A percentile compares a stretch with the other conserved stretches of the same genome.
Conservation (phyloP, 495 filamentous ascomycete species). For the Physcia stellaris region DNA sequence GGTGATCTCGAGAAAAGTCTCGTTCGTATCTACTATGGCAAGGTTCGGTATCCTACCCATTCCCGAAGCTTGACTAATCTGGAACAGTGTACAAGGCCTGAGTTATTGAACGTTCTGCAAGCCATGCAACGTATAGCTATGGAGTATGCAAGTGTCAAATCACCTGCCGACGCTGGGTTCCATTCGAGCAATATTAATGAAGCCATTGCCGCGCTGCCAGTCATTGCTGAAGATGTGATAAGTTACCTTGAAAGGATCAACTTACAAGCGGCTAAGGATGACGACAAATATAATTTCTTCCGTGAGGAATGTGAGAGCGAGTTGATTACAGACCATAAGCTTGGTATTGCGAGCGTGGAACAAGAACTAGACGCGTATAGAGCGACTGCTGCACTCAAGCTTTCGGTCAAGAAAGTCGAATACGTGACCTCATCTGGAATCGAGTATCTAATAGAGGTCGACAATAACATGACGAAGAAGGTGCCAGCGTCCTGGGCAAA, state of each 20-base stretch:
- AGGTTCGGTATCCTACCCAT: slow-evolving; percentile 28
- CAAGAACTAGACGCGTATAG: slow-evolving; percentile 71
- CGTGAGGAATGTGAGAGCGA: slow-evolving; percentile 74
- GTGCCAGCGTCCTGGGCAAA: slow-evolving; percentile 92
- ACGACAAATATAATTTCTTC: slow-evolving; percentile 94
- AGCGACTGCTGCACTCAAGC: slow-evolving; percentile 49
- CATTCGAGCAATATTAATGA: slow-evolving; percentile 53
- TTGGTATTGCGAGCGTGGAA: slow-evolving; percentile 86
- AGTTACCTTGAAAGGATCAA: slow-evolving; percentile 77
- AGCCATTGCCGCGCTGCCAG: slow-evolving; percentile 63
- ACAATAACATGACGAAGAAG: slow-evolving; percentile 63
- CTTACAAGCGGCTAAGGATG: slow-evolving; percentile 61
- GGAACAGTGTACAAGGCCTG: slow-evolving; percentile 71
- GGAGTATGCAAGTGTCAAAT: slow-evolving; percentile 54
- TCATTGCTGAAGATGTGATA: slow-evolving; percentile 54
- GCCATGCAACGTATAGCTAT: slow-evolving; percentile 67
- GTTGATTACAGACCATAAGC: slow-evolving; percentile 69
- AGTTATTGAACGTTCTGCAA: slow-evolving; percentile 75
- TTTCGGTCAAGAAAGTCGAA: slow-evolving; percentile 53
- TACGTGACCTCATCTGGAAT: slow-evolving; percentile 80
- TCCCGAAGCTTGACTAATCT: neutral
- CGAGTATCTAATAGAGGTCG: slow-evolving; percentile 87
- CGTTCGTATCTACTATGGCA: slow-evolving; percentile 93
- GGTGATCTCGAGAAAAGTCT: slow-evolving; percentile 83
- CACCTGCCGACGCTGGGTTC: slow-evolving; percentile 58